Percentiles rank a stretch among this genome's conserved stretches.
Conservation (phyloP, 2,329 filamentous ascomycete species). For the Trichoderma afroharzianum region DNA sequence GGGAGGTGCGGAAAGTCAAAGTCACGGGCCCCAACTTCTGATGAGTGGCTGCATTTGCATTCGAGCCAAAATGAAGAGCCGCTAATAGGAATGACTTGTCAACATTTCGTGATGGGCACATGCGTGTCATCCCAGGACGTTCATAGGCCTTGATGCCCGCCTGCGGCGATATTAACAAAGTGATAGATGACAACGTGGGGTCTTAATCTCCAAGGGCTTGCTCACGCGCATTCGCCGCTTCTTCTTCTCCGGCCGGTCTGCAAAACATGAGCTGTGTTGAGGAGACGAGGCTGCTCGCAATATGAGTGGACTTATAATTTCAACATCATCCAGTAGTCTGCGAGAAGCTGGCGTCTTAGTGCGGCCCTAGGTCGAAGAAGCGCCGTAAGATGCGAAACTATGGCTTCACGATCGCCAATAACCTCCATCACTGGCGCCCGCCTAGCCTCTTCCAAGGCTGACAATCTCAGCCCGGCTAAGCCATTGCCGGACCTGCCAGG, state of each 20-base stretch:
- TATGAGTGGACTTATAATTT: background rate
- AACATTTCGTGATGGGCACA: background rate
- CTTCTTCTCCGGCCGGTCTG: background rate
- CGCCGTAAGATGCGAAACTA: background rate
- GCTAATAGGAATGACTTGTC: background rate
- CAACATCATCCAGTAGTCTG: background rate
- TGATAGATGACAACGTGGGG: constrained; percentile 1
- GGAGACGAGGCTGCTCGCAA: background rate
- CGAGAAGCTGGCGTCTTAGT: background rate
- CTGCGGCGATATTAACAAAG: background rate
- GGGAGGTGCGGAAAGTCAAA: constrained; percentile 1
- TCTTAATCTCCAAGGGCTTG: background rate
- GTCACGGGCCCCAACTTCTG: constrained; percentile 6
- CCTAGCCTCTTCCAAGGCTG: background rate
- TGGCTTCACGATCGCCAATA: constrained; percentile 2
- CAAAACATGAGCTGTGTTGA: background rate
- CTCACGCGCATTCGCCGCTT: background rate
- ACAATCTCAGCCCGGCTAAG: background rate
- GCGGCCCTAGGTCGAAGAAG: constrained; percentile 3
- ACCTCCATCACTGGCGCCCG: background rate
- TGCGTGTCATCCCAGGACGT: constrained; percentile 1
- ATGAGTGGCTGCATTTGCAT: background rate
- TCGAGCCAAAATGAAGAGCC: background rate
- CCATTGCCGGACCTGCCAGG: background rate
- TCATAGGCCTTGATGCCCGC: background rate